A percentile compares a stretch with the other conserved stretches of the same genome.
These are phyloP conservation scores for Yamadazyma scolyti DNA, from an alignment of 805 yeast genomes.

Conservation along the genomic window DNA sequence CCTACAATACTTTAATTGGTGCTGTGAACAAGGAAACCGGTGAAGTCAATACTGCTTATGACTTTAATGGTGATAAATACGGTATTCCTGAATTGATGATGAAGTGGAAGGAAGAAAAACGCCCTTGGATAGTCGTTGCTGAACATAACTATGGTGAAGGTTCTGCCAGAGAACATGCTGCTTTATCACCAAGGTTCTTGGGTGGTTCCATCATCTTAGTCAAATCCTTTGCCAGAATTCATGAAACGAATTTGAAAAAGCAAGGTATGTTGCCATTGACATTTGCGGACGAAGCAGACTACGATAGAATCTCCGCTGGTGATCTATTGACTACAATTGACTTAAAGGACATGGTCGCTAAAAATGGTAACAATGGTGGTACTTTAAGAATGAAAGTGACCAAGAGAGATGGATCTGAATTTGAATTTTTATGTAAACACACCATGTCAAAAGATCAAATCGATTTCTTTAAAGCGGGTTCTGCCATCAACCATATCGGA, in stretches of 20 bases:
- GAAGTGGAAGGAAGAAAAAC: conserved; percentile 81
- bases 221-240: conserved; percentile 96
- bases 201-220: conserved; percentile 88
- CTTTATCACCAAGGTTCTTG: conserved; percentile 88
- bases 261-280: conserved; percentile 97
- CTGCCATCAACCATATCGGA: conserved; percentile 92
- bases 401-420: conserved; percentile 66
- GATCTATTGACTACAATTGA: conserved; percentile 76
- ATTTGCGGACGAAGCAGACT: conserved; percentile 86
- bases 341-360: conserved; percentile 69
- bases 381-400: conserved; percentile 65
- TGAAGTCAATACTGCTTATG: conserved; percentile 87
- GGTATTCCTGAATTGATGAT: conserved; percentile 96
- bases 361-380: conserved; percentile 89
- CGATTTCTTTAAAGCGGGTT: conserved; percentile 94
- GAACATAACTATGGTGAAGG: conserved; percentile 99
- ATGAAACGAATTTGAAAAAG: conserved; percentile 95
- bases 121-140: conserved; percentile 94
- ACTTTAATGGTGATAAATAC: conserved; percentile 70
- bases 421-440: conserved; percentile 76
- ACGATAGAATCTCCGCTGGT: conserved; percentile 73
- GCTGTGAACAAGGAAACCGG: conserved; percentile 97
- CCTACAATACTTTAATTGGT: conserved; percentile 92
- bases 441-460: conserved; percentile 97
- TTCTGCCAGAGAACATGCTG: conserved; percentile 98